Conservation (phyloP, 2,329 filamentous ascomycete species). For the Clarireedia sp. region DNA sequence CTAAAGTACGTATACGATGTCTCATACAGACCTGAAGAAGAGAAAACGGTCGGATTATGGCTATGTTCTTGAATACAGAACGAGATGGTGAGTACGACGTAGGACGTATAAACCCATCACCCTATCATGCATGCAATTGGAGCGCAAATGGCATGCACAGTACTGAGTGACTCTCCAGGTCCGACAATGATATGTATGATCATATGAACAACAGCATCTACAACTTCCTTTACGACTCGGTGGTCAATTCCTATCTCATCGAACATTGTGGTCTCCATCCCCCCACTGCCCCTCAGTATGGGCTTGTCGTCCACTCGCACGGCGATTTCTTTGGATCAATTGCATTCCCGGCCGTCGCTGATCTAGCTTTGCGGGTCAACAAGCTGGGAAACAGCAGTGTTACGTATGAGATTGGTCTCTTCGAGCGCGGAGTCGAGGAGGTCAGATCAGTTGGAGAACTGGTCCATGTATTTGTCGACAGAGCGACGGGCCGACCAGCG, state of each 20-base stretch:
- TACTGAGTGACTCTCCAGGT: conserved; percentile 42
- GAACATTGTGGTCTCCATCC: conserved; percentile 68
- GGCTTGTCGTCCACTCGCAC: conserved; percentile 76
- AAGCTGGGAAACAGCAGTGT: conserved; percentile 82
- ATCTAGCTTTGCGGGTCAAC: conserved; percentile 73
- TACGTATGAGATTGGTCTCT: conserved; percentile 82
- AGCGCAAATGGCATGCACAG: not conserved
- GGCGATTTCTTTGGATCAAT: conserved; percentile 80
- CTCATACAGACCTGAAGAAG: conserved; percentile 43
- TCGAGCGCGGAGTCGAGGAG: conserved; percentile 62
- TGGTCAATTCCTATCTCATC: conserved; percentile 85
- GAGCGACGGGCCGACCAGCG: conserved; percentile 60
- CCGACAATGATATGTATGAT: conserved; percentile 90
- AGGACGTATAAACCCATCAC: not conserved
- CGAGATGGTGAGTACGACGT: conserved; percentile 57
- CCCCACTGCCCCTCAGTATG: conserved; percentile 62
- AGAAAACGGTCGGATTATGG: conserved; percentile 65
- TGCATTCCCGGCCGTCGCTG: conserved; percentile 72
- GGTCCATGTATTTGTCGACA: conserved; percentile 81
- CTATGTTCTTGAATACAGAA: conserved; percentile 74
- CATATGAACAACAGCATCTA: conserved; percentile 92
- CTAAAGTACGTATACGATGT: conserved; percentile 14
- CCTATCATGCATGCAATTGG: conserved; percentile 8
- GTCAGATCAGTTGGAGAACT: conserved; percentile 83
- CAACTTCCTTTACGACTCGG: conserved; percentile 78